Evolutionary conservation across 2,329 filamentous ascomycete genomes (phyloP).

Genomic region (Xylaria sp.): DNA sequence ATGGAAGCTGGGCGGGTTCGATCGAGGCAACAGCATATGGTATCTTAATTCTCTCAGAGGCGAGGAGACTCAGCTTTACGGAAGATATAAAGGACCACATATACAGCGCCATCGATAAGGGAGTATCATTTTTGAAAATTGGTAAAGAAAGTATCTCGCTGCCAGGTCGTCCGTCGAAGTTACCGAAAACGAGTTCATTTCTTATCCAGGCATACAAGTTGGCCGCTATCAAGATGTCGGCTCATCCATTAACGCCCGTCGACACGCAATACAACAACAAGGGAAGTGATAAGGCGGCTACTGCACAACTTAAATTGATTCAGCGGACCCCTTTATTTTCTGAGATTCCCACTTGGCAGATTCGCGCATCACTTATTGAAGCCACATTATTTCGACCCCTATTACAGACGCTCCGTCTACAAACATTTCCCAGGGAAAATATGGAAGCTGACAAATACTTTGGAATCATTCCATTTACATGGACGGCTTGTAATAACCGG

Average conservation of each 20-base stretch:
- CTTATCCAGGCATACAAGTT: background rate
- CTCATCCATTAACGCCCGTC: too few species aligned
- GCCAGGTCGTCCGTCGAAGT: background rate
- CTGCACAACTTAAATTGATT: background rate
- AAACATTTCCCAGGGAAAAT: slow-evolving; percentile 31
- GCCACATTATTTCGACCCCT: slow-evolving; percentile 26
- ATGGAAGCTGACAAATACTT: slow-evolving; percentile 31
- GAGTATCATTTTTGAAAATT: too few species aligned
- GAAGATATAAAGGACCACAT: too few species aligned
- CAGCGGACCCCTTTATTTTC: background rate
- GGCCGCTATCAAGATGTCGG: background rate
- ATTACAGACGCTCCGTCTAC: slow-evolving; percentile 25
- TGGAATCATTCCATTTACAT: slow-evolving; percentile 38
- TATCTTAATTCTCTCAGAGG: too few species aligned
- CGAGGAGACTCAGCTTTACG: too few species aligned
- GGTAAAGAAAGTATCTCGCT: too few species aligned
- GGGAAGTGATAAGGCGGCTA: too few species aligned
- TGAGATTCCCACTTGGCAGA: slow-evolving; percentile 4
- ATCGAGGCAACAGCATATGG: too few species aligned
- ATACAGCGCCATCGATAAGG: too few species aligned
- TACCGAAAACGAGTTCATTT: background rate
- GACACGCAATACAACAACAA: too few species aligned
- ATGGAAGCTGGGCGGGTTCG: too few species aligned
- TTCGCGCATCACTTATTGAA: slow-evolving; percentile 30
- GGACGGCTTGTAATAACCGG: slow-evolving; percentile 35